phyloP scores from a whole-genome alignment of 768 basidiomycete species.

The Nevesoporus exiguus region DNA sequence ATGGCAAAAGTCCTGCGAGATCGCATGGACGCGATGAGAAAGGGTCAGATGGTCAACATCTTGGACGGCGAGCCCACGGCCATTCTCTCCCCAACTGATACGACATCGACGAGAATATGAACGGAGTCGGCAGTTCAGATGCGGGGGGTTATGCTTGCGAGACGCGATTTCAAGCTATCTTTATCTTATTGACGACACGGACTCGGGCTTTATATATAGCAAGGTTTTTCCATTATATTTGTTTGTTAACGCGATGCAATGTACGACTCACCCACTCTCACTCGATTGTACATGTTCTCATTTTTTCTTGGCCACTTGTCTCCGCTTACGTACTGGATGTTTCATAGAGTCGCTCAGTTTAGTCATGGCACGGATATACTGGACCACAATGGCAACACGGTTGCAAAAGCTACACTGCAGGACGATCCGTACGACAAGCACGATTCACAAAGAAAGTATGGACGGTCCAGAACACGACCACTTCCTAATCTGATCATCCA shows the following conservation, averaged over 20 bases:
- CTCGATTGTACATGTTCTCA: no score
- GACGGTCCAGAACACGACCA: background rate
- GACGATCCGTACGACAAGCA: no score
- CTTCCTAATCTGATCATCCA: background rate
- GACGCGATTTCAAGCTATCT: background rate
- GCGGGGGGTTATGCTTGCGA: no score
- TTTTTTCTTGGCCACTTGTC: no score
- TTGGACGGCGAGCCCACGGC: constrained; percentile 14
- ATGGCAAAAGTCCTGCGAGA: constrained; percentile 29
- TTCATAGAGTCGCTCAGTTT: no score
- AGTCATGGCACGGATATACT: no score
- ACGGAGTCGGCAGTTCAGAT: background rate
- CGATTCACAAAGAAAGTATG: no score
- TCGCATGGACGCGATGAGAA: constrained; percentile 24
- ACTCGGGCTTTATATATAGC: no score
- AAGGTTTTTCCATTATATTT: background rate
- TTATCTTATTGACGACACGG: background rate
- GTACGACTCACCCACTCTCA: no score
- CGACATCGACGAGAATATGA: background rate
- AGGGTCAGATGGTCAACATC: constrained; percentile 14
- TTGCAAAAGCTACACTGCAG: no score
- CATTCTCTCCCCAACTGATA: constrained; percentile 1
- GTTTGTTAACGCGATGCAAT: background rate
- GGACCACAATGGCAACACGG: no score
- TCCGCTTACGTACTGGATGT: no score